Conservation (phyloP, 805 yeast species). For the Saccharomycopsis lassenensis region DNA sequence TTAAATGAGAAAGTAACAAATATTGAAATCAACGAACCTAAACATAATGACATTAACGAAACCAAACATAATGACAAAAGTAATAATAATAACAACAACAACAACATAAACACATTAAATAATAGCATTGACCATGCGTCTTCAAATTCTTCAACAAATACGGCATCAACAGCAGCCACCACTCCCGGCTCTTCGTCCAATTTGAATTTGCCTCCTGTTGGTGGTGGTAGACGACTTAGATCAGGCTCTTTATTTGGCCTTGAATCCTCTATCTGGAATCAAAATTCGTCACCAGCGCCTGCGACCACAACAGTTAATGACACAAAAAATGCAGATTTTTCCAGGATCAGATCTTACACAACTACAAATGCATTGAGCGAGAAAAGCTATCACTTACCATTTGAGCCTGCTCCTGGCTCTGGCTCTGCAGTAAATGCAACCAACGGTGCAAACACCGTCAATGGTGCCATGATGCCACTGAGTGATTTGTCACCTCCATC, state of each 20-base stretch:
- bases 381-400: constrained; percentile 14
- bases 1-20: too few relatives aligned
- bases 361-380: constrained; percentile 26
- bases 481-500: too few relatives aligned
- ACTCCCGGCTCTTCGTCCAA: constrained; percentile 10
- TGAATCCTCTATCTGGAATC: constrained; percentile 48
- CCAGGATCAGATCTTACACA: constrained; percentile 41
- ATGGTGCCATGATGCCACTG: too few relatives aligned
- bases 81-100: constrained; percentile 7
- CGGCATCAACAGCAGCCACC: too few relatives aligned
- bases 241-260: constrained; percentile 40
- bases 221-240: constrained; percentile 31
- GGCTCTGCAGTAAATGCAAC: constrained; percentile 6
- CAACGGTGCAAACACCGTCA: too few relatives aligned
- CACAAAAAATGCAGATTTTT: constrained; percentile 4
- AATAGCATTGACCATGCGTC: too few relatives aligned
- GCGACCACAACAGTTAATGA: constrained; percentile 22
- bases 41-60: constrained; percentile 21
- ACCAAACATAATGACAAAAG: constrained; percentile 22
- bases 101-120: too few relatives aligned
- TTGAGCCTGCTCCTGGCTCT: constrained; percentile 1
- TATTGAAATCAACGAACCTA: constrained; percentile 24
- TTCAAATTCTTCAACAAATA: too few relatives aligned
- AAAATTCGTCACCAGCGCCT: constrained; percentile 16
- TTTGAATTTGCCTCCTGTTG: constrained; percentile 8